Conservation (phyloP, 768 basidiomycete genomes). For the Agrocybe pediades region DNA sequence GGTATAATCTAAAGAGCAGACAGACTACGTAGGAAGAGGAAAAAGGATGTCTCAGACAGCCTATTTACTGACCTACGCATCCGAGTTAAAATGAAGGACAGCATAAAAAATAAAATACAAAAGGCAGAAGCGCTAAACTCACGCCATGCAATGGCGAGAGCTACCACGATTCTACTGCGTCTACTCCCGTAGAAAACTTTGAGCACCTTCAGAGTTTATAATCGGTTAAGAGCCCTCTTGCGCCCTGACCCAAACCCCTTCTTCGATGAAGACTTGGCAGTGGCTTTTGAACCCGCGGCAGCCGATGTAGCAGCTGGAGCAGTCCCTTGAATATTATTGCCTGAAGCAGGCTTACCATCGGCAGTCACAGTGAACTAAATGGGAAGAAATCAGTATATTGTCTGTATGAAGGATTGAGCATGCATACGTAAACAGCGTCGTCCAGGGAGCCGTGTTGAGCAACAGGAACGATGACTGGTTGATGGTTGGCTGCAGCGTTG, state of each 20-base stretch:
- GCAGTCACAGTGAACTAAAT: slow-evolving; percentile 25
- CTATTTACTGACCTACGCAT: too few species aligned
- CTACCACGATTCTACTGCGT: slow-evolving; percentile 9
- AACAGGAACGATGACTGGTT: slow-evolving; percentile 57
- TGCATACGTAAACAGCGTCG: slow-evolving; percentile 59
- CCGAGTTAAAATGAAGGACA: slow-evolving; percentile 11
- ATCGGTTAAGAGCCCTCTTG: slow-evolving; percentile 9
- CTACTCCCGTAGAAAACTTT: slow-evolving; percentile 9
- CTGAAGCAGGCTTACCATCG: slow-evolving; percentile 17
- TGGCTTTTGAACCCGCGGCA: slow-evolving; percentile 1
- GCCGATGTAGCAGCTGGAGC: not conserved
- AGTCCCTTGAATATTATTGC: not conserved
- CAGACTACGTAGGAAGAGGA: too few species aligned
- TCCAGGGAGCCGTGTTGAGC: slow-evolving; percentile 65
- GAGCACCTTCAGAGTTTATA: slow-evolving; percentile 4
- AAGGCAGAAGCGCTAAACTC: slow-evolving; percentile 8
- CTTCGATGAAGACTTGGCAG: not conserved
- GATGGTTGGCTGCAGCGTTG: slow-evolving; percentile 60
- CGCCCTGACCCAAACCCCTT: slow-evolving; percentile 3
- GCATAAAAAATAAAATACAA: slow-evolving; percentile 9
- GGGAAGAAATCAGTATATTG: not conserved
- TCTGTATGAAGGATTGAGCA: not conserved
- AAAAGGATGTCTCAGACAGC: too few species aligned
- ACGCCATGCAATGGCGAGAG: slow-evolving; percentile 12
- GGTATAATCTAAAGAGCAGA: too few species aligned